phyloP scores from a whole-genome alignment of 768 basidiomycete species.

The Boletellus ananiceps region DNA sequence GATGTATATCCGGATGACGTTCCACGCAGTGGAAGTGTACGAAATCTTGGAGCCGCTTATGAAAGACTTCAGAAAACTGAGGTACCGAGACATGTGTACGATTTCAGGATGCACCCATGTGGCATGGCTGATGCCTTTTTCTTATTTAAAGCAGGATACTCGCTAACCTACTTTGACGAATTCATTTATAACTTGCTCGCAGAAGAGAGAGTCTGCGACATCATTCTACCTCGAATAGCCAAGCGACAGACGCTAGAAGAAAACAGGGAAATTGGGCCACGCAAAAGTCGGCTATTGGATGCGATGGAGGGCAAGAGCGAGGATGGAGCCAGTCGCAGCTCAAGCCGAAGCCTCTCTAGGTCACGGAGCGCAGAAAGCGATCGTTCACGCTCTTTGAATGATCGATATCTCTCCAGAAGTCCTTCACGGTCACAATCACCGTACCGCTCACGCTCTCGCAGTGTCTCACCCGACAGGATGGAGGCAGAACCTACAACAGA shows the following conservation, averaged over 20 bases:
- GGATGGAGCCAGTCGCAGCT: constrained; percentile 37
- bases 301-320: constrained; percentile 78
- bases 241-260: constrained; percentile 89
- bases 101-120: constrained; percentile 1
- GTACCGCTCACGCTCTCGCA: constrained; percentile 53
- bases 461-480: constrained; percentile 57
- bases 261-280: constrained; percentile 79
- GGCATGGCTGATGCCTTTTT: constrained; percentile 1
- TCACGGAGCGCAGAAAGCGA: constrained; percentile 21
- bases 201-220: constrained; percentile 94
- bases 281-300: constrained; percentile 82
- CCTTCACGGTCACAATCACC: constrained; percentile 44
- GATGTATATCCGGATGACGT: constrained; percentile 94
- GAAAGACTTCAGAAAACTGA: constrained; percentile 89
- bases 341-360: constrained; percentile 24
- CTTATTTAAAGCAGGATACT: constrained; percentile 65
- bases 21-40: constrained; percentile 84
- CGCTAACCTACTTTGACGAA: constrained; percentile 86
- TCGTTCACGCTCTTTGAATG: constrained; percentile 41
- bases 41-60: constrained; percentile 91
- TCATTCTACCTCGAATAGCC: constrained; percentile 85
- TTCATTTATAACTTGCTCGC: constrained; percentile 79
- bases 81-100: constrained; percentile 75
- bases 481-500: constrained; percentile 29
- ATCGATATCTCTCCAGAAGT: constrained; percentile 62